A percentile compares a stretch with the other conserved stretches of the same genome.
phyloP scores from a whole-genome alignment of 805 yeast genomes.

The Starmerella stigmatis region DNA sequence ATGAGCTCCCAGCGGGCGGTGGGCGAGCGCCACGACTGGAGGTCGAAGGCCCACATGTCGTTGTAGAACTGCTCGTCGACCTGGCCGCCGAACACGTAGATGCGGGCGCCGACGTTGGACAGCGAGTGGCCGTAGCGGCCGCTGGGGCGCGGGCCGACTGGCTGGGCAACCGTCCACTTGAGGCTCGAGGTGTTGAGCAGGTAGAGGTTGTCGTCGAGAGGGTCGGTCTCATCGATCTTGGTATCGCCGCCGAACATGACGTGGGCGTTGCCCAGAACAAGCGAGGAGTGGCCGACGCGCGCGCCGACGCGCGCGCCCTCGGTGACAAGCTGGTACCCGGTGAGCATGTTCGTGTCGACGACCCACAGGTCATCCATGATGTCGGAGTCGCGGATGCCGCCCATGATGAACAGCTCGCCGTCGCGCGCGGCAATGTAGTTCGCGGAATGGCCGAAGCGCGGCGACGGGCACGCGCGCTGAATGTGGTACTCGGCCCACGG shows the following conservation, averaged over 20 bases:
- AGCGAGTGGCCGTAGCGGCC: constrained; percentile 95
- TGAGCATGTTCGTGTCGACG: constrained; percentile 42
- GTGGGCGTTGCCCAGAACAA: constrained; percentile 87
- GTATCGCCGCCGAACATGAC: constrained; percentile 97
- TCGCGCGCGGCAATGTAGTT: constrained; percentile 66
- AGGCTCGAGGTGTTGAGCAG: constrained; percentile 69
- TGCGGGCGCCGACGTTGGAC: constrained; percentile 51
- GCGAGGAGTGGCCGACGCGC: constrained; percentile 90
- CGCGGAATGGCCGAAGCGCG: constrained; percentile 87
- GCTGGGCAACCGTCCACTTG: constrained; percentile 71
- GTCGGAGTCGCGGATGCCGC: constrained; percentile 85
- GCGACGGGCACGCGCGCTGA: constrained; percentile 62
- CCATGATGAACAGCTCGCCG: constrained; percentile 79
- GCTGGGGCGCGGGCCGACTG: constrained; percentile 63
- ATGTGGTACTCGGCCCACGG: constrained; percentile 32
- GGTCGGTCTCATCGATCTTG: constrained; percentile 51
- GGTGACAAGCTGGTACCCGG: constrained; percentile 52
- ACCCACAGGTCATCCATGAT: constrained; percentile 96
- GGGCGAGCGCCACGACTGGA: constrained; percentile 74
- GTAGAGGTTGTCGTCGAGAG: constrained; percentile 81
- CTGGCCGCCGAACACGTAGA: constrained; percentile 92
- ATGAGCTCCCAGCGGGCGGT: constrained; percentile 75
- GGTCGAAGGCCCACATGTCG: constrained; percentile 77
- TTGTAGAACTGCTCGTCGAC: constrained; percentile 70
- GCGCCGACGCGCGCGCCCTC: constrained; percentile 72